Conservation (phyloP, 805 yeast species). For the Diddensiella santjacobensis region DNA sequence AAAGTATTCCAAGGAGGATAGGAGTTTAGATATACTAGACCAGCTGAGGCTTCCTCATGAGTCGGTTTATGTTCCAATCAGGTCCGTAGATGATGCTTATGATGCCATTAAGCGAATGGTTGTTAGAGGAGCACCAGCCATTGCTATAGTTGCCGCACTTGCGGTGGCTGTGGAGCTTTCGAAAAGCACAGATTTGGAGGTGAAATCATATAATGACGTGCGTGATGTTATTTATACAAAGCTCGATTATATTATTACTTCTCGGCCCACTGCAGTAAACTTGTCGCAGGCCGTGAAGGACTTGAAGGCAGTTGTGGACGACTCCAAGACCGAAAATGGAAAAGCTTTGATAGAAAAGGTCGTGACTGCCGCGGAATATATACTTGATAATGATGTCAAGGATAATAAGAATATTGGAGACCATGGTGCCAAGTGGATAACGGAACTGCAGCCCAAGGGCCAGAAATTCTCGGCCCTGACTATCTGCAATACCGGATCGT, state of each 20-base stretch:
- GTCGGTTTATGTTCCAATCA: constrained; percentile 60
- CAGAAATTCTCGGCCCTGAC: constrained; percentile 82
- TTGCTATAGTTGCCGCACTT: constrained; percentile 89
- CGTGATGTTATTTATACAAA: constrained; percentile 39
- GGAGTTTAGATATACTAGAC: constrained; percentile 61
- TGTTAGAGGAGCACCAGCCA: constrained; percentile 98
- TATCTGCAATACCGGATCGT: constrained; percentile 92
- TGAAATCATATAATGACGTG: constrained; percentile 16
- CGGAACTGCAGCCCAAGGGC: constrained; percentile 39
- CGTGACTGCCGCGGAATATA: constrained; percentile 37
- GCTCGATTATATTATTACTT: constrained; percentile 62
- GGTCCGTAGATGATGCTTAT: constrained; percentile 69
- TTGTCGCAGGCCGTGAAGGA: constrained; percentile 68
- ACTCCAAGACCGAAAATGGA: constrained; percentile 11
- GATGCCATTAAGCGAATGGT: constrained; percentile 85
- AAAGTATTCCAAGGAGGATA: constrained; percentile 48
- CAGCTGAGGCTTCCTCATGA: constrained; percentile 81
- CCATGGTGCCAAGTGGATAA: constrained; percentile 72
- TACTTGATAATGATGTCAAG: constrained; percentile 72
- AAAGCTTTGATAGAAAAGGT: constrained; percentile 36
- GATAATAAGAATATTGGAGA: constrained; percentile 77
- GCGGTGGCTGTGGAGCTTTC: constrained; percentile 71
- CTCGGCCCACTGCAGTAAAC: constrained; percentile 96
- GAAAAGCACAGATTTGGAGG: constrained; percentile 19
- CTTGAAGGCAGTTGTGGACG: constrained; percentile 38